A percentile compares a stretch with the other conserved stretches of the same genome.
phyloP scores from a whole-genome alignment of 257 asterid genomes.

The Jacaranda mimosifolia region DNA sequence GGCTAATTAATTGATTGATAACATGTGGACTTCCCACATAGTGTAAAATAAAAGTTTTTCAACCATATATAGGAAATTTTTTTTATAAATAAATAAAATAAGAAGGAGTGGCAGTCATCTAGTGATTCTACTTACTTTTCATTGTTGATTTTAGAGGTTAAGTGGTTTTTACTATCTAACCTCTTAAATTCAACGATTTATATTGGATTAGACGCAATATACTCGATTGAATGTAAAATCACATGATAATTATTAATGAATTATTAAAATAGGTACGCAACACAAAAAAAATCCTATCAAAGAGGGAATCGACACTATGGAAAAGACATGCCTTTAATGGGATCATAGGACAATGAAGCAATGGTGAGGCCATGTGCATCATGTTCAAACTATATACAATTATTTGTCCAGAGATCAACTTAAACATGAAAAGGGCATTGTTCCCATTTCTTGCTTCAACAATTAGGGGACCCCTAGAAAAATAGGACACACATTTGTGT shows the following conservation, averaged over 20 bases:
- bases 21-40: not conserved
- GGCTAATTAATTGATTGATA: not conserved
- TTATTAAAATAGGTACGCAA: constrained; percentile 9
- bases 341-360: constrained; percentile 43
- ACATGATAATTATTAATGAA: not conserved
- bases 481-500: constrained; percentile 45
- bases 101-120: no score
- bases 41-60: no score
- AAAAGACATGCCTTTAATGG: constrained; percentile 40
- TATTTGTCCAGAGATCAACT: constrained; percentile 44
- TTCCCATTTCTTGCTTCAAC: constrained; percentile 45
- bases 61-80: no score
- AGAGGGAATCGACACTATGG: constrained; percentile 11
- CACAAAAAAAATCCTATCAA: constrained; percentile 13
- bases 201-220: no score
- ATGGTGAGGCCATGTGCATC: constrained; percentile 54
- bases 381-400: constrained; percentile 45
- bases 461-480: constrained; percentile 47
- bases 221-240: no score
- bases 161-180: no score
- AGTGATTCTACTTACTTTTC: no score
- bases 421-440: constrained; percentile 38
- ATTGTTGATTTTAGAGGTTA: no score
- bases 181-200: no score
- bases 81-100: no score